These are phyloP conservation scores for Trichoderma orchidacearum DNA, from an alignment of 495 filamentous ascomycete species.

Conservation along the genomic window DNA sequence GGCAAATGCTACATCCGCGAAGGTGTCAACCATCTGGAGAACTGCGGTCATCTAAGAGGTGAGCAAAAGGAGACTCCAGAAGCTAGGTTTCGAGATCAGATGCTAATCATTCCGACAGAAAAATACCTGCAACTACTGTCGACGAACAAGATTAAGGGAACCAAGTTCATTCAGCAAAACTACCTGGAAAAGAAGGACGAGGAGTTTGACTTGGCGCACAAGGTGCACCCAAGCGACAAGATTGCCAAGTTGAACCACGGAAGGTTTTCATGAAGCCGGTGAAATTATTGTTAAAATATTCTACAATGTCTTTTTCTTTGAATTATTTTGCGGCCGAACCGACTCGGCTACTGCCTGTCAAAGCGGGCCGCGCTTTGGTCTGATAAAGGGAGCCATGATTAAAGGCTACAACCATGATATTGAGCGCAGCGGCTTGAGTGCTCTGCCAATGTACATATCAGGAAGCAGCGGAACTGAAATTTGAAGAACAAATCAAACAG, in stretches of 20 bases:
- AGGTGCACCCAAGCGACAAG: conserved; percentile 3
- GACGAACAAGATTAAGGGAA: conserved; percentile 74
- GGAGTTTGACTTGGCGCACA: conserved; percentile 4
- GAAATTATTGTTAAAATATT: background rate
- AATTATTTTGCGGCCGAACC: background rate
- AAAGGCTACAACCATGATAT: background rate
- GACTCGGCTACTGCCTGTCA: no score
- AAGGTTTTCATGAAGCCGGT: background rate
- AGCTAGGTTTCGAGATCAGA: background rate
- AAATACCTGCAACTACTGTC: conserved; percentile 85
- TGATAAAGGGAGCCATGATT: background rate
- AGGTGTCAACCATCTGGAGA: conserved; percentile 95
- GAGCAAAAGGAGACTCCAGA: conserved; percentile 19
- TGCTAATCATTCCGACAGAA: conserved; percentile 38
- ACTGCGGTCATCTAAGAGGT: conserved; percentile 89
- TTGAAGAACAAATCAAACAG: no score
- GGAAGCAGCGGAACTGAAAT: background rate
- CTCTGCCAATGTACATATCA: background rate
- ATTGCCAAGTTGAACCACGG: conserved; percentile 2
- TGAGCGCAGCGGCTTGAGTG: background rate
- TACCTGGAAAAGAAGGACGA: conserved; percentile 42
- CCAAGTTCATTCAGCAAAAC: conserved; percentile 86
- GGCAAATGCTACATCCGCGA: conserved; percentile 90
- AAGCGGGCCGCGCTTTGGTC: background rate
- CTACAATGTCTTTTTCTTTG: background rate